Conservation (phyloP, 1,284 basidiomycete species). For the Chondrostereum purpureum region DNA sequence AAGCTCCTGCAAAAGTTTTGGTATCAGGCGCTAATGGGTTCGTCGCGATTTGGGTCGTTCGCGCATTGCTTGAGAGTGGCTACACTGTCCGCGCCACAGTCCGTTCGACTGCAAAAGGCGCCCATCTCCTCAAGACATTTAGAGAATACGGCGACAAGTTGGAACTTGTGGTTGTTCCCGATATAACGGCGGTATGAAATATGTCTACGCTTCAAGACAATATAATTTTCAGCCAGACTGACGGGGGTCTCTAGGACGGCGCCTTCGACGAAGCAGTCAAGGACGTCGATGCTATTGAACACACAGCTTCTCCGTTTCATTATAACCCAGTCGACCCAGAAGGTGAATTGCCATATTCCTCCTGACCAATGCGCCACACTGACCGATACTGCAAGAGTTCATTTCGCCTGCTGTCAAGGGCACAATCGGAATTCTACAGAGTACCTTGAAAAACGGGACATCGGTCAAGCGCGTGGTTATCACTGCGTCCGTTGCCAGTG, state of each 20-base stretch:
- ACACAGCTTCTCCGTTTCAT: constrained; percentile 47
- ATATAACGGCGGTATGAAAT: constrained; percentile 32
- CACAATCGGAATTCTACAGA: constrained; percentile 33
- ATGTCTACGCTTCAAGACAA: background rate
- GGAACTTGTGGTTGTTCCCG: constrained; percentile 39
- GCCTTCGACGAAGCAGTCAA: constrained; percentile 68
- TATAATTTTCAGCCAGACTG: background rate
- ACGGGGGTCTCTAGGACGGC: constrained; percentile 34
- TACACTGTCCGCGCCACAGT: constrained; percentile 35
- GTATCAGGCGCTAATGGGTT: constrained; percentile 34
- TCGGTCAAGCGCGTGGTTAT: constrained; percentile 56
- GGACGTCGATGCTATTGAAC: constrained; percentile 55
- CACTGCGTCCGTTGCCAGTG: constrained; percentile 53
- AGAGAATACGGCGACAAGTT: too few relatives aligned
- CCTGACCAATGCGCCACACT: background rate
- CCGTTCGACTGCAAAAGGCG: constrained; percentile 30
- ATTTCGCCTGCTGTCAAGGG: constrained; percentile 37
- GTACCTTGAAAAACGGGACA: constrained; percentile 26
- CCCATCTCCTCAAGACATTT: constrained; percentile 33
- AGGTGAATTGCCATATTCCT: constrained; percentile 8
- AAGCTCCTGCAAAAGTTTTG: constrained; percentile 25
- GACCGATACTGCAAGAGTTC: constrained; percentile 22
- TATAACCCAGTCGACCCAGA: constrained; percentile 25
- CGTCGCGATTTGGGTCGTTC: constrained; percentile 30
- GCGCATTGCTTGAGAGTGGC: constrained; percentile 33